Evolutionary conservation across 305 asterid species (phyloP).

Genomic region (Caryopteris hybrid): DNA sequence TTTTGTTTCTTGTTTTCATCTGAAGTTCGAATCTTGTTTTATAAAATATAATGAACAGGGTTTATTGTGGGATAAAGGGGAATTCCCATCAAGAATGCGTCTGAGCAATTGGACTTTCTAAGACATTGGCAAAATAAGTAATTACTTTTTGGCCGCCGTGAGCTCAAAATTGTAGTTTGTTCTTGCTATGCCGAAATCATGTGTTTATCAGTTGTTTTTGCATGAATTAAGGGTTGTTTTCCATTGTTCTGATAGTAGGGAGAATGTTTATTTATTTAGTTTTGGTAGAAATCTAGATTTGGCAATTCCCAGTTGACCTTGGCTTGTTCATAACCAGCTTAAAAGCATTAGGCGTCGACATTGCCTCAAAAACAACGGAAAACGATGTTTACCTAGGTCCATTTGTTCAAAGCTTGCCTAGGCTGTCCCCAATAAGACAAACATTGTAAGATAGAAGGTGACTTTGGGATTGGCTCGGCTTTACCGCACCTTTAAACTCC

Average conservation of each 20-base stretch:
- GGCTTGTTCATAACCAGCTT: background rate
- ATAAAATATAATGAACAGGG: background rate
- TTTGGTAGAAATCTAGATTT: background rate
- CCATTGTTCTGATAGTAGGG: background rate
- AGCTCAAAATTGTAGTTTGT: background rate
- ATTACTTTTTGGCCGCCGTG: background rate
- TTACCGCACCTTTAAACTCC: background rate
- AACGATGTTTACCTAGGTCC: background rate
- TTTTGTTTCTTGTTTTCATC: background rate
- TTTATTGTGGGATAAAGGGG: background rate
- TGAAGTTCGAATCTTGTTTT: background rate
- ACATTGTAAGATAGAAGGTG: background rate
- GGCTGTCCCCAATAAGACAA: background rate
- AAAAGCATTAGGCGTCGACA: background rate
- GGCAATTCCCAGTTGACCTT: background rate
- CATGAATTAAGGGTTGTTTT: no score
- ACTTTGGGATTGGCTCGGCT: background rate
- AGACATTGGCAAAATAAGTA: background rate
- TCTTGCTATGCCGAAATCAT: background rate
- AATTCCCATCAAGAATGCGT: slow-evolving; percentile 1
- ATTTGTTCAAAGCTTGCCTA: background rate
- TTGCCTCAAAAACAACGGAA: background rate
- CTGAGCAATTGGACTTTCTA: background rate
- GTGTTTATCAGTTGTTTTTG: background rate
- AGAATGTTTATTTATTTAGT: background rate